These are phyloP conservation scores for Lodderomyces oxycetoniae DNA, from an alignment of 1,139 yeast genomes.

Conservation along the genomic window DNA sequence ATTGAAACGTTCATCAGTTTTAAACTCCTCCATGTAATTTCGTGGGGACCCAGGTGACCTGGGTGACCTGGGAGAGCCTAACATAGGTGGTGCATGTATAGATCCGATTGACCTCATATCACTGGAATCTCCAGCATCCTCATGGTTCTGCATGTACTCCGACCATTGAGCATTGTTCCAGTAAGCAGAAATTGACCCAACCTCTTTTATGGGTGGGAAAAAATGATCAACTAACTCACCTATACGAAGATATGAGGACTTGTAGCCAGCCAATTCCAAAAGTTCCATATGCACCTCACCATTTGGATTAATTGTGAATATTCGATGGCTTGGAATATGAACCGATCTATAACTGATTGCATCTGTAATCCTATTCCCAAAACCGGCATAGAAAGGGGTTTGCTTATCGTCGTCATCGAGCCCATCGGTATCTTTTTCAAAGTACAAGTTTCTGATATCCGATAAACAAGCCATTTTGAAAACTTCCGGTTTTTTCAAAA, in stretches of 20 bases:
- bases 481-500: slow-evolving; percentile 91
- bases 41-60: slow-evolving; percentile 23
- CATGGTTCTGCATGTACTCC: slow-evolving; percentile 24
- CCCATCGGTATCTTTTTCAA: slow-evolving; percentile 13
- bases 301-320: slow-evolving; percentile 92
- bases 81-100: slow-evolving; percentile 12
- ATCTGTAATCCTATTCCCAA: slow-evolving; percentile 95
- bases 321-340: slow-evolving; percentile 89
- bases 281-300: slow-evolving; percentile 98
- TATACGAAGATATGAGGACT: slow-evolving; percentile 80
- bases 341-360: slow-evolving; percentile 94
- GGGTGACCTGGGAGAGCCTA: slow-evolving; percentile 15
- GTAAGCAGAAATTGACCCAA: slow-evolving; percentile 31
- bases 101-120: slow-evolving; percentile 12
- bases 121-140: slow-evolving; percentile 5
- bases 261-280: slow-evolving; percentile 88
- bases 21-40: slow-evolving; percentile 20
- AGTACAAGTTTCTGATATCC: slow-evolving; percentile 72
- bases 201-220: slow-evolving; percentile 76
- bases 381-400: slow-evolving; percentile 95
- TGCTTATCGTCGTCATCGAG: slow-evolving; percentile 27
- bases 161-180: slow-evolving; percentile 38
- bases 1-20: slow-evolving; percentile 60
- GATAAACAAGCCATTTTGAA: slow-evolving; percentile 96
- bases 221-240: slow-evolving; percentile 96